Percentiles rank a stretch among this genome's conserved stretches.
Evolutionary conservation across 441 rosid species (phyloP).

Genomic region (Sinapis alba): DNA sequence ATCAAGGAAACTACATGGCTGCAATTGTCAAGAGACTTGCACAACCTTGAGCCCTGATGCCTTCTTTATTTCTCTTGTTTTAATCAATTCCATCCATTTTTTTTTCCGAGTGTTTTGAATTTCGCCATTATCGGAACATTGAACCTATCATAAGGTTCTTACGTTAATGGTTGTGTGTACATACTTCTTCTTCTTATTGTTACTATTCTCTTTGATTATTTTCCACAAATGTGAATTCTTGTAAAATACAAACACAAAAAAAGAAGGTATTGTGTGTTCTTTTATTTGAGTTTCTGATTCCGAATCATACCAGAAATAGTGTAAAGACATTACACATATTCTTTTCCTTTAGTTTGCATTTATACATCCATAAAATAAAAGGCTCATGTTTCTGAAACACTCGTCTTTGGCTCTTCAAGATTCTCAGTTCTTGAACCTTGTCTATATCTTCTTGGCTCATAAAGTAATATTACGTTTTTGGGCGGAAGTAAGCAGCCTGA

Average conservation of each 20-base stretch:
- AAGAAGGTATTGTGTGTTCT: background rate
- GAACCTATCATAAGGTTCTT: slow-evolving; percentile 2
- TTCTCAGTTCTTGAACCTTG: background rate
- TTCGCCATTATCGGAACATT: background rate
- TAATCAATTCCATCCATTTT: background rate
- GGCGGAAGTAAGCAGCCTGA: too few relatives aligned
- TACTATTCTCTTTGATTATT: background rate
- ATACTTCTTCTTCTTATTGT: background rate
- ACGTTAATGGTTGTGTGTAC: background rate
- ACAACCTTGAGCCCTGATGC: background rate
- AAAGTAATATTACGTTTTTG: too few relatives aligned
- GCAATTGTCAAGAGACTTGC: background rate
- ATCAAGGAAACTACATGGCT: slow-evolving; percentile 4
- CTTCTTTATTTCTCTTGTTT: background rate
- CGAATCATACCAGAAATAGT: background rate
- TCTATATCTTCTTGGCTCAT: background rate
- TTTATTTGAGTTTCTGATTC: background rate
- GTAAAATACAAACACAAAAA: background rate
- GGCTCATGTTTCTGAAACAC: background rate
- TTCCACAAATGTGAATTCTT: background rate
- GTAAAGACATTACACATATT: background rate
- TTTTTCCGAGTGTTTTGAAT: background rate
- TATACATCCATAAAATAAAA: background rate
- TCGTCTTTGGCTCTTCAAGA: background rate
- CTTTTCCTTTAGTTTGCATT: background rate